Evolutionary conservation across 1,284 basidiomycete genomes (phyloP), one percentile per base, ranked within the genome.

Genomic region (Ustilago hordei): DNA sequence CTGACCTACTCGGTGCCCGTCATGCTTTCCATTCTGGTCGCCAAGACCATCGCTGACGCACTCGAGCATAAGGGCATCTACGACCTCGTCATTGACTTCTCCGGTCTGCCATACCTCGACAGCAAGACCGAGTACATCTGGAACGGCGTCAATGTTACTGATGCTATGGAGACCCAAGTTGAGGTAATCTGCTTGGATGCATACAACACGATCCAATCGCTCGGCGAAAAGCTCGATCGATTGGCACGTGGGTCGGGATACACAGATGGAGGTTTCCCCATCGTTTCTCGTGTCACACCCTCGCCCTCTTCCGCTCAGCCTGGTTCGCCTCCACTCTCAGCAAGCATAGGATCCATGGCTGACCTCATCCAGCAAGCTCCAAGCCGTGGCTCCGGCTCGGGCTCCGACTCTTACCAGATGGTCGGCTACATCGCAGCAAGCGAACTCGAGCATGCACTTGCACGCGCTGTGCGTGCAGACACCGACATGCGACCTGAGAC

Each of bases 21-120:
- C 75, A 98, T 98, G 93, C 86, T 98, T 34, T 86, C 86, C 8
- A 88, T 98, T 6, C 89, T 98, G 35, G 92, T 95, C 8, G 95
- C 95, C 34, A 98, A 98, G 88, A 95, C 95, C 0, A 91, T 84
- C 7, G 87, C 85, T 1, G 95, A 98, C 86, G 92, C 92, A 7
- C 87, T 99, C 79, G 94, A 98, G 86, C 93, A 93, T 23, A 96
- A 95, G 86, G 94, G 94, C 12, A 95, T 97, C 62, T 97, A 98
- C 84, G 95, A 98, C 85, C 90, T 98, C 36, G 93, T 95, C 66
- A 98, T 98, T 67, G 93, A 95, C 88, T 92, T 82, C 45, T 72
- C 68, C 15, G 81, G 81, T 0, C 50, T 83, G 55, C 95, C 95
- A 0, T 98, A 95, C 87, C 90, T 99, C 64, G 94, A 98, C 84